A percentile compares a stretch with the other conserved stretches of the same genome.
Evolutionary conservation across 345 rosid genomes (phyloP).

Genomic region (Dipteronia dyeriana): DNA sequence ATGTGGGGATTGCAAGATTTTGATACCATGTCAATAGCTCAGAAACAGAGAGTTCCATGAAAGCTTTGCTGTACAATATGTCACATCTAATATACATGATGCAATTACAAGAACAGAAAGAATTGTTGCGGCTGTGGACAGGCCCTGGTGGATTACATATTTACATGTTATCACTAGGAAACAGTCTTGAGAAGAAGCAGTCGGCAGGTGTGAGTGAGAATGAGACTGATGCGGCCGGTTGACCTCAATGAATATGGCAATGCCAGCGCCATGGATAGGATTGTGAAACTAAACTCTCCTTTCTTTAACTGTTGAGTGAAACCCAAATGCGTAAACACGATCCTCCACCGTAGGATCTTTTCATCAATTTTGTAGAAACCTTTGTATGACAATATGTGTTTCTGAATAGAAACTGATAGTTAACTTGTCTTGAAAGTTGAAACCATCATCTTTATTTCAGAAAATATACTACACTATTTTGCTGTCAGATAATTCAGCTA

Average conservation of each 20-base stretch:
- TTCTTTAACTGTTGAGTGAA: neutral
- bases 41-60: constrained; percentile 75
- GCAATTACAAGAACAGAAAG: constrained; percentile 83
- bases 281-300: constrained; percentile 36
- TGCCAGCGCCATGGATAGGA: constrained; percentile 66
- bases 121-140: constrained; percentile 72
- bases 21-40: constrained; percentile 62
- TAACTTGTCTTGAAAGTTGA: neutral
- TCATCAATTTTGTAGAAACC: constrained; percentile 7
- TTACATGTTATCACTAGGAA: constrained; percentile 52
- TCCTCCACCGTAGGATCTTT: neutral
- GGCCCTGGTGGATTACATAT: constrained; percentile 82
- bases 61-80: constrained; percentile 57
- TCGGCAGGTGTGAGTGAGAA: constrained; percentile 47
- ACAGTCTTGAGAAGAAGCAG: constrained; percentile 57
- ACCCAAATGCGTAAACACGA: too few species aligned
- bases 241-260: constrained; percentile 84
- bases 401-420: neutral
- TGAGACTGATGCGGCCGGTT: constrained; percentile 69
- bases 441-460: neutral
- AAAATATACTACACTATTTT: too few species aligned
- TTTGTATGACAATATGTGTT: neutral
- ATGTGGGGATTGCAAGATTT: constrained; percentile 45
- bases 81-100: constrained; percentile 76
- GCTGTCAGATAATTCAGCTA: too few species aligned